These are phyloP conservation scores for Trametopsis cervina DNA, from an alignment of 768 basidiomycete genomes.

Conservation along the genomic window DNA sequence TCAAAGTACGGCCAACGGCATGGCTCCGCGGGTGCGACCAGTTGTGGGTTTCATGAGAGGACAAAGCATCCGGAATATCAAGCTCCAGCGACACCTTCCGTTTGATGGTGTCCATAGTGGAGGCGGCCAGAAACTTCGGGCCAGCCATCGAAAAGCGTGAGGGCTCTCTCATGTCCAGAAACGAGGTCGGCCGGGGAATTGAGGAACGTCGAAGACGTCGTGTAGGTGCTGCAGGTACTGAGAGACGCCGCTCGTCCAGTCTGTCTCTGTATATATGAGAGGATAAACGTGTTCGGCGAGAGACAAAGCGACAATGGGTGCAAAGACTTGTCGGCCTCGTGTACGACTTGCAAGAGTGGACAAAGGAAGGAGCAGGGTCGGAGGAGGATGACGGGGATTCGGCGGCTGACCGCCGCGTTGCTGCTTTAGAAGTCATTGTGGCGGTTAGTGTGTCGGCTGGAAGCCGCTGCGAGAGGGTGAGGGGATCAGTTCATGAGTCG, in stretches of 20 bases:
- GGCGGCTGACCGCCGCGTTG: background rate
- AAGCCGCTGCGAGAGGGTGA: background rate
- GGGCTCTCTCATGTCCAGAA: background rate
- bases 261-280: background rate
- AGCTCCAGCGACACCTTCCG: background rate
- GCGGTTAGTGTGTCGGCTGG: background rate
- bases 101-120: background rate
- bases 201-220: background rate
- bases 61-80: background rate
- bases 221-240: background rate
- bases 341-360: background rate
- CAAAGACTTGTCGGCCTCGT: background rate
- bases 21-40: background rate
- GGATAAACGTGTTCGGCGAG: background rate
- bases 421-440: background rate
- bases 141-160: background rate
- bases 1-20: background rate
- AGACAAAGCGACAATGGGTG: background rate
- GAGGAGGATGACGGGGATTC: background rate
- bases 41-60: background rate
- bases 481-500: background rate
- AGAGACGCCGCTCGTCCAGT: background rate
- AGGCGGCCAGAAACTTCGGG: background rate
- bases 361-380: background rate
- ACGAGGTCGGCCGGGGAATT: background rate